Evolutionary conservation across 2,329 filamentous ascomycete genomes (phyloP).

Genomic region (Tolypocladium inflatum): DNA sequence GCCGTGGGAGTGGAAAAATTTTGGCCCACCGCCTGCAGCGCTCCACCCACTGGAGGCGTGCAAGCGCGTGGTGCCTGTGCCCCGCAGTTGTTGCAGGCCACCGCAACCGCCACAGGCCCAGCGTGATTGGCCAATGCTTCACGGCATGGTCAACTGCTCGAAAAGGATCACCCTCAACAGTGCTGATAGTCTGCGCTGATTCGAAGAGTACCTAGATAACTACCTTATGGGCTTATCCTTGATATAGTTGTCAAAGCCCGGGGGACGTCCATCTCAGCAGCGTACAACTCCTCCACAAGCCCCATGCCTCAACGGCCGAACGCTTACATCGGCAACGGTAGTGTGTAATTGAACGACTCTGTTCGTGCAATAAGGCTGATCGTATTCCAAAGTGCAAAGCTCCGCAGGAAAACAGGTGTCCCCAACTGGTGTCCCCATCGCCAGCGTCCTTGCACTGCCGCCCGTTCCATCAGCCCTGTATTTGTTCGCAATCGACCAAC

Average conservation of each 20-base stretch:
- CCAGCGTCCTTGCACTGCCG: background rate
- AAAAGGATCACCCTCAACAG: too few species aligned
- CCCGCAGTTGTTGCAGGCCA: background rate
- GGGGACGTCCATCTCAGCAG: too few species aligned
- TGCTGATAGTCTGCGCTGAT: too few species aligned
- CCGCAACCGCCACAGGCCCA: too few species aligned
- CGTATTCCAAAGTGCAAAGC: background rate
- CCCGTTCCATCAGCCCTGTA: background rate
- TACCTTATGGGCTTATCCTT: too few species aligned
- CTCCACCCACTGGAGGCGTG: background rate
- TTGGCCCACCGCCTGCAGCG: constrained; percentile 7
- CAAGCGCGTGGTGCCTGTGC: background rate
- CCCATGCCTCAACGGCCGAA: background rate
- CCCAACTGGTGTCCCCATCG: too few species aligned
- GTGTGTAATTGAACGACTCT: background rate
- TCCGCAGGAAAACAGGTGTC: background rate
- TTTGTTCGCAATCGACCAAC: background rate
- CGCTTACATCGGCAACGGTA: too few species aligned
- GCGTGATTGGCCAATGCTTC: too few species aligned
- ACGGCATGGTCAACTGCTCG: too few species aligned
- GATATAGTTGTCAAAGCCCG: too few species aligned
- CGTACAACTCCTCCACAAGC: too few species aligned
- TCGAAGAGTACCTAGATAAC: too few species aligned
- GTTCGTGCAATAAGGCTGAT: background rate
- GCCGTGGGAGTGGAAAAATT: constrained; percentile 6